Conservation (phyloP, 768 basidiomycete species). For the Trametes sanguinea region DNA sequence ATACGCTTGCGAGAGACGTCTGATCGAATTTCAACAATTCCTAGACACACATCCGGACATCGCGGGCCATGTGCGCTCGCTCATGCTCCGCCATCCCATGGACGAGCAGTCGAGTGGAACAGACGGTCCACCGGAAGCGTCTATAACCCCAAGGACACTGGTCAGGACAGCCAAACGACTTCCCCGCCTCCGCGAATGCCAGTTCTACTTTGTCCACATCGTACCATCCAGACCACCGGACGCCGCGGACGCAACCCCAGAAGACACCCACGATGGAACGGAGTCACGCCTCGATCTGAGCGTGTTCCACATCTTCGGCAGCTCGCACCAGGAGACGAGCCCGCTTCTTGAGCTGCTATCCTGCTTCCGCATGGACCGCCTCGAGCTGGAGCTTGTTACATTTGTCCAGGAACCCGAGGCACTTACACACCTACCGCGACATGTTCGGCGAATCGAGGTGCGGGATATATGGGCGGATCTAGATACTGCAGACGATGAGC, state of each 20-base stretch:
- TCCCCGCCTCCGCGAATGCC: constrained; percentile 4
- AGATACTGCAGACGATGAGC: constrained; percentile 6
- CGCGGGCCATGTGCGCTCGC: constrained; percentile 2
- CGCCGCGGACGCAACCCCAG: neutral
- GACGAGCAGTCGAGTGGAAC: neutral
- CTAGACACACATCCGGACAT: constrained; percentile 5
- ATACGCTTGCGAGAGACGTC: constrained; percentile 2
- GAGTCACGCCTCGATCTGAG: neutral
- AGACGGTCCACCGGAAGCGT: neutral
- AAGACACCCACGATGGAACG: neutral
- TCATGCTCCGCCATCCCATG: constrained; percentile 9
- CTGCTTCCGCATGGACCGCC: constrained; percentile 8
- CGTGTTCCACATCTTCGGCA: constrained; percentile 10
- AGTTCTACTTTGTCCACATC: constrained; percentile 13
- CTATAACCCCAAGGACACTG: constrained; percentile 1
- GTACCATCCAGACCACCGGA: neutral
- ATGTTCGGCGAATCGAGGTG: neutral
- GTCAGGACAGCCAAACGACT: constrained; percentile 2
- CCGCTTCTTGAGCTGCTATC: constrained; percentile 9
- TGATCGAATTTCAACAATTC: neutral
- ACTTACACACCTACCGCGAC: neutral
- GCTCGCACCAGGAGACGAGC: constrained; percentile 1
- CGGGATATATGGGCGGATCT: constrained; percentile 10
- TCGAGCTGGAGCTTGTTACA: constrained; percentile 14
- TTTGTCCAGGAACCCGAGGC: neutral